Conservation (phyloP, 345 rosid genomes). For the Citropsis articulata region DNA sequence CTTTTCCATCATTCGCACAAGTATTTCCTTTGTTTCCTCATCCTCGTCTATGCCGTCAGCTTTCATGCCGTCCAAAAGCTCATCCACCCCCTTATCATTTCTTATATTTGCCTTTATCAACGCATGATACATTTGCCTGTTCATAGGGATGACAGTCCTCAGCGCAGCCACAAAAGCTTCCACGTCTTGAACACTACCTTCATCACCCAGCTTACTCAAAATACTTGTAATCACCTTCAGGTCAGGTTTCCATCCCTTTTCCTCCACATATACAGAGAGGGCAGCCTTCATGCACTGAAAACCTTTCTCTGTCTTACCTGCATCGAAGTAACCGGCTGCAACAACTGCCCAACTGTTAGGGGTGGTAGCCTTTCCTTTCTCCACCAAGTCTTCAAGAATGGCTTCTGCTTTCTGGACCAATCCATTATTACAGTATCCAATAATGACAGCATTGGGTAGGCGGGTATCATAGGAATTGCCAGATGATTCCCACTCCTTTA, state of each 20-base stretch:
- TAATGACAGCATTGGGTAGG: conserved; percentile 46
- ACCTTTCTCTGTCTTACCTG: conserved; percentile 44
- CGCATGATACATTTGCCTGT: conserved; percentile 58
- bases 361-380: conserved; percentile 45
- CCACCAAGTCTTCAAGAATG: conserved; percentile 45
- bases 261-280: conserved; percentile 27
- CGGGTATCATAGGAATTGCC: conserved; percentile 59
- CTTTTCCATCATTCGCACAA: conserved; percentile 14
- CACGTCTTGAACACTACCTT: conserved; percentile 46
- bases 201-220: conserved; percentile 60
- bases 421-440: conserved; percentile 39
- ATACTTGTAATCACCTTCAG: conserved; percentile 39
- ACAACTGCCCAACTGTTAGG: conserved; percentile 66
- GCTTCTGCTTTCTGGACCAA: conserved; percentile 57
- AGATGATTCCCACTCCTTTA: conserved; percentile 67
- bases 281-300: conserved; percentile 53
- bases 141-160: conserved; percentile 33
- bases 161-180: conserved; percentile 49
- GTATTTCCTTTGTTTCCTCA: conserved; percentile 45
- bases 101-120: conserved; percentile 48
- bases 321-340: conserved; percentile 53
- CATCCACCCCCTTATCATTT: conserved; percentile 37
- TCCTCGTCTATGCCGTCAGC: conserved; percentile 48
- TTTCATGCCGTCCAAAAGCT: conserved; percentile 52
- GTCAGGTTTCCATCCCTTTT: conserved; percentile 62